A percentile compares a stretch with the other conserved stretches of the same genome.
Evolutionary conservation across 306 rosid species (phyloP).

Genomic region (Lupinus albus): DNA sequence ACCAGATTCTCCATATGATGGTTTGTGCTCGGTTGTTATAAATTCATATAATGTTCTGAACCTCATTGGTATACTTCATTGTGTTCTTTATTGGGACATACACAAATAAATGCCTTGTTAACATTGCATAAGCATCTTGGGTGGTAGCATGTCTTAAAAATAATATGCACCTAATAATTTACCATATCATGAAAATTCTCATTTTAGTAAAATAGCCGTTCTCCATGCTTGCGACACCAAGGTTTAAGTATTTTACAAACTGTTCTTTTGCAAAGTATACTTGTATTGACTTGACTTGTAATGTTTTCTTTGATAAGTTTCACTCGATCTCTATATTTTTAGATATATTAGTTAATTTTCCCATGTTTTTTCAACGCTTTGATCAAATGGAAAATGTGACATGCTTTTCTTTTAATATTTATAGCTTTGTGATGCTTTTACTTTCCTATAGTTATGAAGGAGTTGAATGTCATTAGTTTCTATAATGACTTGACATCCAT

Average conservation of each 20-base stretch:
- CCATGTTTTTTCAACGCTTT: constrained; percentile 5
- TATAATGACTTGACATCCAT: constrained; percentile 28
- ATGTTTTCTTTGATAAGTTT: constrained; percentile 20
- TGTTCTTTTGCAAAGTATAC: background rate
- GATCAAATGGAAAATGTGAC: constrained; percentile 20
- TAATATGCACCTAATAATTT: background rate
- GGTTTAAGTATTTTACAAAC: constrained; percentile 4
- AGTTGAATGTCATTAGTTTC: constrained; percentile 20
- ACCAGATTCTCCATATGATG: constrained; percentile 98
- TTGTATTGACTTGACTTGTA: background rate
- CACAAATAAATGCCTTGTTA: background rate
- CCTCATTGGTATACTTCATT: constrained; percentile 11
- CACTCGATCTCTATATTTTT: background rate
- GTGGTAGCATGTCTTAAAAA: constrained; percentile 7
- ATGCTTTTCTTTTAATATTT: constrained; percentile 23
- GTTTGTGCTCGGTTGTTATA: constrained; percentile 52
- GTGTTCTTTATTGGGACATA: constrained; percentile 19
- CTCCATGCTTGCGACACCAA: background rate
- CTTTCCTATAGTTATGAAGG: constrained; percentile 29
- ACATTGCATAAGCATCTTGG: background rate
- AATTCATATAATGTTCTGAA: constrained; percentile 26
- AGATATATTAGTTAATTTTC: constrained; percentile 1
- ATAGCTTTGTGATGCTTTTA: constrained; percentile 35
- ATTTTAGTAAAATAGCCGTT: background rate
- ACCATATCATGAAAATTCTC: background rate